Evolutionary conservation across 2,329 filamentous ascomycete species (phyloP), one percentile per base, ranked within the genome.

Genomic region (Aspergillus quadrilineatus): DNA sequence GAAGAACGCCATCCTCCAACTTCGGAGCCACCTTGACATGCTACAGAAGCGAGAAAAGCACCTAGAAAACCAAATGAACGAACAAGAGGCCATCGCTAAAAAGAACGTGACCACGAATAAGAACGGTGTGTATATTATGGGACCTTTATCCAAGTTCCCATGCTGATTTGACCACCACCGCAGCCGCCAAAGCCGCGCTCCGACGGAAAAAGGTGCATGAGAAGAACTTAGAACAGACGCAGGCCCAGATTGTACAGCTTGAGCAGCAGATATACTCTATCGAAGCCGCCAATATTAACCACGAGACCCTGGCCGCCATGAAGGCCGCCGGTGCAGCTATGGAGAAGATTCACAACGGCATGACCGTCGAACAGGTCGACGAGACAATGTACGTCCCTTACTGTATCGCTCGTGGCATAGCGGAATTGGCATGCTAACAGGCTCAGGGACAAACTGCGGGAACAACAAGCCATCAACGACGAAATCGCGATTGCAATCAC

Each of bases 241-340:
- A 85, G 58, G 85, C 89, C 32, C 93, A 97, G 77, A 95, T 97
- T 70, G 85, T 87, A 67, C 96, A 94, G 22, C 82, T 99, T 44
- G 94, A 99, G 75, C 89, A 92, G 71, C 92, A 99, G 75, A 95
- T 97, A 71, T 94, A 94, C 75, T 88, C 90, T 58, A 97, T 99
- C 79, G 94, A 99, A 77, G 91, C 92, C 47, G 94, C 94, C 60
- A 99, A 97, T 74, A 97, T 99, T 80, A 99, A 99, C 82, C 88
- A 93, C 77, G 92, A 97, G 81, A 99, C 94, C 10, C 81, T 97
- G 63, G 85, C 88, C 65, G 93, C 92, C 6, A 97, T 99, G 92
- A 88, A 96, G 84, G 88, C 88, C 71, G 93, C 94, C 9, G 87
- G 90, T 63, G 80, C 86, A 59, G 94, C 93, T 36, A 97, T 99